These are phyloP conservation scores for Arxiozyma bovina DNA, from an alignment of 1,139 yeast species.

Conservation along the genomic window DNA sequence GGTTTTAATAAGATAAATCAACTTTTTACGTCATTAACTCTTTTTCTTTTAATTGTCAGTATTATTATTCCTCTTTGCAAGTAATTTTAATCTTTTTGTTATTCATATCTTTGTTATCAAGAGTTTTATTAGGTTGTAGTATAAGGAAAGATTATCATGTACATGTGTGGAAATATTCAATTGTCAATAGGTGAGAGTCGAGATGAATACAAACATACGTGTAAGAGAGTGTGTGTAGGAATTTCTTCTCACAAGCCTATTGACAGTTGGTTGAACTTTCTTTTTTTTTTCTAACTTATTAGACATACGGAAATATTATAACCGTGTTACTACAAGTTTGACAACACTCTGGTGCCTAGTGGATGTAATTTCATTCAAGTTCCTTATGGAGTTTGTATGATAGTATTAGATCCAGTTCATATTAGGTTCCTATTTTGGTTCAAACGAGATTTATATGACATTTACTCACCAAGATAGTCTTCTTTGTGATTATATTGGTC, in stretches of 20 bases:
- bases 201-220: not conserved
- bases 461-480: conserved; percentile 63
- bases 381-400: not conserved
- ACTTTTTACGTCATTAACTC: conserved; percentile 18
- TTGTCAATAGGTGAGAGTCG: not conserved
- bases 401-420: conserved; percentile 23
- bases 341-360: conserved; percentile 93
- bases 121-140: not conserved
- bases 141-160: not conserved
- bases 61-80: not conserved
- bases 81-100: not conserved
- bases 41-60: conserved; percentile 1
- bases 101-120: not conserved
- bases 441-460: conserved; percentile 74
- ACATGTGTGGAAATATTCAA: not conserved
- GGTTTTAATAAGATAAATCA: conserved; percentile 15
- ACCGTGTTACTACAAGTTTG: conserved; percentile 36
- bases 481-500: conserved; percentile 47
- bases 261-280: not conserved
- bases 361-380: conserved; percentile 14
- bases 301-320: no score
- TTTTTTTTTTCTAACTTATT: not conserved
- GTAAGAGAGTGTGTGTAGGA: not conserved
- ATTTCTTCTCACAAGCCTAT: not conserved
- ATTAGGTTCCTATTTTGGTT: conserved; percentile 89